Conservation (phyloP, 306 rosid species). For the Begonia peltatifolia region DNA sequence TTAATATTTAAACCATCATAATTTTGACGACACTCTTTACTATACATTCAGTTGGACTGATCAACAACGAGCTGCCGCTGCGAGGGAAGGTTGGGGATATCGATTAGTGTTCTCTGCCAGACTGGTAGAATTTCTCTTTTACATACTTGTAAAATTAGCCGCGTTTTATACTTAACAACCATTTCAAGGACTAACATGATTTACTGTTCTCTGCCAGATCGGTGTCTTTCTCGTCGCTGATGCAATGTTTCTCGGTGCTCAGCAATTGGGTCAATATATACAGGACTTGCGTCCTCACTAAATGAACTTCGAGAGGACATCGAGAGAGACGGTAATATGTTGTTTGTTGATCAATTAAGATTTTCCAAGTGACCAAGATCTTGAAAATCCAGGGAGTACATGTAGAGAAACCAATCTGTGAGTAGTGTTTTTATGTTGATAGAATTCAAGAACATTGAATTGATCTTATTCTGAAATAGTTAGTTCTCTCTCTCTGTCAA, state of each 20-base stretch:
- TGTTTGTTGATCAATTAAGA: too few species aligned
- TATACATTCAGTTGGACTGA: constrained; percentile 64
- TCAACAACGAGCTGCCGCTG: constrained; percentile 77
- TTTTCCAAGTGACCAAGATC: too few species aligned
- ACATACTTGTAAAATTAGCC: background rate
- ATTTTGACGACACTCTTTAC: constrained; percentile 2
- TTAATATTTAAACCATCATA: constrained; percentile 3
- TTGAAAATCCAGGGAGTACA: too few species aligned
- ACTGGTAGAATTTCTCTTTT: constrained; percentile 36
- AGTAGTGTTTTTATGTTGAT: too few species aligned
- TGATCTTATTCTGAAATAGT: too few species aligned
- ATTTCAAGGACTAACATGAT: too few species aligned
- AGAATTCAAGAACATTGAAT: too few species aligned
- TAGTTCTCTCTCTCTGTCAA: too few species aligned
- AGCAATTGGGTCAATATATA: constrained; percentile 52
- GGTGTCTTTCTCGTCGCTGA: constrained; percentile 56
- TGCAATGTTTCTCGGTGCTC: constrained; percentile 65
- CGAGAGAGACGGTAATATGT: too few species aligned
- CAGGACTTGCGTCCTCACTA: constrained; percentile 59
- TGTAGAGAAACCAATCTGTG: too few species aligned
- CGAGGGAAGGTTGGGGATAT: constrained; percentile 85
- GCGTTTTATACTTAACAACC: background rate
- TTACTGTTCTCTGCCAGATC: constrained; percentile 20
- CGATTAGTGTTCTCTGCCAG: constrained; percentile 76
- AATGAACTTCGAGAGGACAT: constrained; percentile 2